Base-by-base conservation (phyloP, 2,329 filamentous ascomycete species). In the Myriosclerotinia duriaeana region DNA sequence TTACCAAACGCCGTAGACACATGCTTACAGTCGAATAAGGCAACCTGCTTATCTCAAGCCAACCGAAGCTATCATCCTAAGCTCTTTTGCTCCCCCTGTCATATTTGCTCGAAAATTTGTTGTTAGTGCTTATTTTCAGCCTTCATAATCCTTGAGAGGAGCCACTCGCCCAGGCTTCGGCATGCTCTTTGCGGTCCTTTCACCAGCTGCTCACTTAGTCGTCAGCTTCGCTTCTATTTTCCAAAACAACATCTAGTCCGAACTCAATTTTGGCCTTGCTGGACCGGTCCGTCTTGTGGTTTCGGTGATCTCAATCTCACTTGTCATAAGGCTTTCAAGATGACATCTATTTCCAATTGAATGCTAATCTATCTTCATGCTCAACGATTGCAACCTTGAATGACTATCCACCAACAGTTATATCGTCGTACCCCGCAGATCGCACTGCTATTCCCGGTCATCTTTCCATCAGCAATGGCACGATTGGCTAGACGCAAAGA, bases 41-140 rank as follows among this genome's bases (percentile, higher is more conserved):
- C 12, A 48, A 52, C 53, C 34, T 65, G 63, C 42, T 59, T 65
- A 59, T 65, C n/a, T 46, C 34, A 65, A 58, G 34, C 53, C n/a
- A 62, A 62, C 34, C 20, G 22, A 60, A 52, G 59, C 34, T 36
- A 50, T 30, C 52, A 64, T 68, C 54, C 64, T 69, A 64, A 67
- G 66, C 65, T 58, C 48, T 22, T 54, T 71, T 64, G 62, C 55
- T 70, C 67, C 52, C 53, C 42, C 42, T 56, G 40, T 30, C 26
- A 50, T 38, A 40, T 40, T 40, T 56, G 30, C 44, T 40, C 38
- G 58, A 50, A 50, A 50, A 26, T 65, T 63, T 61, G 48, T 38
- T 68, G 56, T 66, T 74, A 75, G 73, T 72, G 73, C 73, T 75
- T 74, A 74, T 71, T 65, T 70, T 70, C 73, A 71, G 70, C 67